These are phyloP conservation scores for Gaeumannomyces tritici DNA, from an alignment of 2,329 filamentous ascomycete genomes.

Conservation along the genomic window DNA sequence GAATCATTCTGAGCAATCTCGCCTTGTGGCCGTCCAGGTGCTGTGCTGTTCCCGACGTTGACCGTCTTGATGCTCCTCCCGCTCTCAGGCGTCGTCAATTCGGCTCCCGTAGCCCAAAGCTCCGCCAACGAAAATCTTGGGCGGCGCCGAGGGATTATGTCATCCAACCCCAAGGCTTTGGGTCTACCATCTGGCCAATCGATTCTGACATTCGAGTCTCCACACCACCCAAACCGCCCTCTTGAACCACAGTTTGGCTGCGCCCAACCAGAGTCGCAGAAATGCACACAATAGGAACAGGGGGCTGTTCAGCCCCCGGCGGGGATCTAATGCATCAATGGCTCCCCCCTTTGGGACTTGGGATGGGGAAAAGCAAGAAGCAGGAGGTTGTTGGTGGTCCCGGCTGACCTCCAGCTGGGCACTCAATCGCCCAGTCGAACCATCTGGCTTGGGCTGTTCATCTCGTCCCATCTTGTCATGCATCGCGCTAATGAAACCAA, in stretches of 20 bases:
- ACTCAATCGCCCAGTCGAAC: not conserved
- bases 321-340: too few species aligned
- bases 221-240: not conserved
- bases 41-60: not conserved
- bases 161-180: not conserved
- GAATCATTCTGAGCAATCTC: conserved; percentile 62
- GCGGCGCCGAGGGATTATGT: not conserved
- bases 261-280: not conserved
- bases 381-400: too few species aligned
- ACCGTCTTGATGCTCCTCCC: not conserved
- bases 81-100: not conserved
- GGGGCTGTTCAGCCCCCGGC: not conserved
- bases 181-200: not conserved
- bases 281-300: not conserved
- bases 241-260: too few species aligned
- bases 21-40: not conserved
- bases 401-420: not conserved
- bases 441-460: not conserved
- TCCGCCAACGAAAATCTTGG: not conserved
- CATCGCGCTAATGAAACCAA: too few species aligned
- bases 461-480: not conserved
- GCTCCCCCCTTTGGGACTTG: too few species aligned
- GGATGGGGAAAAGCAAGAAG: too few species aligned
- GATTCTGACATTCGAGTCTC: not conserved
- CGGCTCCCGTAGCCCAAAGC: not conserved